Evolutionary conservation across 2,329 filamentous ascomycete species (phyloP).

Genomic region (Malbranchea zuffiana): DNA sequence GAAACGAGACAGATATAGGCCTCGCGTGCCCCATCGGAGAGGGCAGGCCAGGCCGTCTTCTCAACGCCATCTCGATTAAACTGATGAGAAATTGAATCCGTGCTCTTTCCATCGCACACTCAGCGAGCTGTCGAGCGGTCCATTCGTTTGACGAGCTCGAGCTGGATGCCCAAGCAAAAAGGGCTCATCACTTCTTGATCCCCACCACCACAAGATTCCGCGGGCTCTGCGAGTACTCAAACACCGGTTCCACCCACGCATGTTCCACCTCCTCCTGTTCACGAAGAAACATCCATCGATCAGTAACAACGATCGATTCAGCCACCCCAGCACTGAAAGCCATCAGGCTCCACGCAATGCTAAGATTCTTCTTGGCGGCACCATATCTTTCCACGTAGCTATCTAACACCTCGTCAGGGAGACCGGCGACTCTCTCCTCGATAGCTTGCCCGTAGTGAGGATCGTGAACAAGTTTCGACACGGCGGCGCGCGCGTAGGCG

Average conservation of each 20-base stretch:
- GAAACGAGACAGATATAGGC: too few relatives aligned
- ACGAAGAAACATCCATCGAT: slow-evolving; percentile 75
- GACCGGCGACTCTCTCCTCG: slow-evolving; percentile 50
- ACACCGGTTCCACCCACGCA: slow-evolving; percentile 87
- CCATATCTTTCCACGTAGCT: slow-evolving; percentile 56
- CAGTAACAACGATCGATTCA: slow-evolving; percentile 80
- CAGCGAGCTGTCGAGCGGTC: too few relatives aligned
- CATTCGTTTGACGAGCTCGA: too few relatives aligned
- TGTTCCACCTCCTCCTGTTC: slow-evolving; percentile 66
- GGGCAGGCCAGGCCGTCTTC: too few relatives aligned
- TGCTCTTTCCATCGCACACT: too few relatives aligned
- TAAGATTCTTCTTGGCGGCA: slow-evolving; percentile 65
- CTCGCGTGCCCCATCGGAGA: too few relatives aligned
- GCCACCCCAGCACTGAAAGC: slow-evolving; percentile 84
- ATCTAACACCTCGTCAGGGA: slow-evolving; percentile 66
- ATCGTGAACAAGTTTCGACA: slow-evolving; percentile 60
- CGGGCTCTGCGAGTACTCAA: slow-evolving; percentile 76
- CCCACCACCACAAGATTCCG: slow-evolving; percentile 89
- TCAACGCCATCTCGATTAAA: too few relatives aligned
- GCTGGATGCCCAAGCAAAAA: too few relatives aligned
- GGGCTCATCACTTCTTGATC: slow-evolving; percentile 62
- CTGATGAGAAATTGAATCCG: too few relatives aligned
- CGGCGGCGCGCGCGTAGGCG: slow-evolving; percentile 68
- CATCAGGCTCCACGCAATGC: slow-evolving; percentile 88
- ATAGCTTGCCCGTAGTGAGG: slow-evolving; percentile 52